Evolutionary conservation across 2,329 filamentous ascomycete species (phyloP).

Genomic region (Aspergillus tamarii): DNA sequence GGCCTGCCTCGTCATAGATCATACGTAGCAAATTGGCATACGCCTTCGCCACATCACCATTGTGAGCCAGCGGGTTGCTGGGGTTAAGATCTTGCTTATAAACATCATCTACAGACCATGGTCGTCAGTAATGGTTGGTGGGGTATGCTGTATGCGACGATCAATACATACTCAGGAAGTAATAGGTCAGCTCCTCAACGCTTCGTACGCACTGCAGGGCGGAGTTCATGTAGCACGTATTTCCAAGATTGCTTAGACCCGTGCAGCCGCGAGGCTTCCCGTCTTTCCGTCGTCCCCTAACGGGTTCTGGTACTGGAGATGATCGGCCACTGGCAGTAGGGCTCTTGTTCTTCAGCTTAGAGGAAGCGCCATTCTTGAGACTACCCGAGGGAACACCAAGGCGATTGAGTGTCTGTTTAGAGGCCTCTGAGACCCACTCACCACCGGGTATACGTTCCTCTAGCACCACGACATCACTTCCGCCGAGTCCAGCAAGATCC

Average conservation of each 20-base stretch:
- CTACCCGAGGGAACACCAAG: conserved; percentile 53
- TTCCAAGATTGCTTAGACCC: conserved; percentile 87
- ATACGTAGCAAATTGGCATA: conserved; percentile 77
- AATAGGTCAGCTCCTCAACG: conserved; percentile 89
- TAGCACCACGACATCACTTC: conserved; percentile 76
- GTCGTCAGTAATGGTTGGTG: not conserved
- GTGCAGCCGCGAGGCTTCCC: conserved; percentile 75
- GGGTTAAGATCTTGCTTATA: conserved; percentile 82
- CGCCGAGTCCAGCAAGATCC: conserved; percentile 67
- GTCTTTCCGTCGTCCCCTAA: conserved; percentile 69
- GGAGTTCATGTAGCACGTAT: conserved; percentile 99
- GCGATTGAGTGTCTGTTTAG: conserved; percentile 47
- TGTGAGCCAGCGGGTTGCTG: conserved; percentile 81
- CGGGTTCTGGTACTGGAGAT: conserved; percentile 69
- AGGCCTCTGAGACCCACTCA: conserved; percentile 59
- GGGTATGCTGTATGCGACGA: not conserved
- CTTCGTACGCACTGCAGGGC: conserved; percentile 92
- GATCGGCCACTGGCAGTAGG: conserved; percentile 63
- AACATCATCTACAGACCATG: conserved; percentile 54
- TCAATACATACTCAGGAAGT: conserved; percentile 66
- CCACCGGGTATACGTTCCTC: conserved; percentile 67
- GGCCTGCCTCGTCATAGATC: conserved; percentile 72
- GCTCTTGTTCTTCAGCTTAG: conserved; percentile 43
- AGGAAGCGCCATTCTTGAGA: conserved; percentile 35
- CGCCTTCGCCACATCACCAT: conserved; percentile 81